A percentile compares a stretch with the other conserved stretches of the same genome.
Evolutionary conservation across 2,329 filamentous ascomycete species (phyloP).

Genomic region (Lasiodiplodia theobromae): DNA sequence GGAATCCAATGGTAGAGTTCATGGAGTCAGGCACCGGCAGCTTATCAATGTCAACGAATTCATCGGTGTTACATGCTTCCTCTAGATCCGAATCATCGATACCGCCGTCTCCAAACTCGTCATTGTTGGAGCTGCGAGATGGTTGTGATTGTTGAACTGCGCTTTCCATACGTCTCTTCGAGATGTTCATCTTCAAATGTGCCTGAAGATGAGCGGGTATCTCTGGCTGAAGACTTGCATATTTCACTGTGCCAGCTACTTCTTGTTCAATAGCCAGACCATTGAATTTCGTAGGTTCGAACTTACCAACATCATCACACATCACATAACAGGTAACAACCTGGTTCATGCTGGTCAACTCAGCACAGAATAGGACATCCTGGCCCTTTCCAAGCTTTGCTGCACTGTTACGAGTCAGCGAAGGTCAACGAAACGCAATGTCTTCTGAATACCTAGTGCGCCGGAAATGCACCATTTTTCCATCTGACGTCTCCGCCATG

Average conservation of each 20-base stretch:
- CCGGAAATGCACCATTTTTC: slow-evolving; percentile 72
- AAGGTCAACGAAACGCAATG: neutral
- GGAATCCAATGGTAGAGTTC: neutral
- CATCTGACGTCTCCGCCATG: slow-evolving; percentile 74
- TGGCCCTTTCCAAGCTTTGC: slow-evolving; percentile 69
- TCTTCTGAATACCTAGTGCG: slow-evolving; percentile 58
- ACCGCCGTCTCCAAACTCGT: slow-evolving; percentile 62
- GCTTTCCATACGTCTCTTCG: slow-evolving; percentile 39
- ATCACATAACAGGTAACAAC: slow-evolving; percentile 73
- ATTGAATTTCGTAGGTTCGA: neutral
- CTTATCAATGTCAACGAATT: slow-evolving; percentile 56
- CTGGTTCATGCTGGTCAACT: slow-evolving; percentile 62
- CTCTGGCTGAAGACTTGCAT: slow-evolving; percentile 60
- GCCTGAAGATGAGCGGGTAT: slow-evolving; percentile 55
- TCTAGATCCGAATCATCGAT: slow-evolving; percentile 61
- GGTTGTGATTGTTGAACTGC: neutral
- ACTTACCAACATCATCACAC: slow-evolving; percentile 80
- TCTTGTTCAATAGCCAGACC: neutral
- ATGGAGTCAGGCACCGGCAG: slow-evolving; percentile 36
- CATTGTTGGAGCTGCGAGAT: slow-evolving; percentile 36
- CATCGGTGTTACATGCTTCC: slow-evolving; percentile 41
- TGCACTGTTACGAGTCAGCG: slow-evolving; percentile 58
- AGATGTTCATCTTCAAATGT: slow-evolving; percentile 34
- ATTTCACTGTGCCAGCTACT: slow-evolving; percentile 61
- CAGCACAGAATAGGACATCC: slow-evolving; percentile 66